phyloP scores from a whole-genome alignment of 257 asterid genomes.

The Paraleonurus japonicus region DNA sequence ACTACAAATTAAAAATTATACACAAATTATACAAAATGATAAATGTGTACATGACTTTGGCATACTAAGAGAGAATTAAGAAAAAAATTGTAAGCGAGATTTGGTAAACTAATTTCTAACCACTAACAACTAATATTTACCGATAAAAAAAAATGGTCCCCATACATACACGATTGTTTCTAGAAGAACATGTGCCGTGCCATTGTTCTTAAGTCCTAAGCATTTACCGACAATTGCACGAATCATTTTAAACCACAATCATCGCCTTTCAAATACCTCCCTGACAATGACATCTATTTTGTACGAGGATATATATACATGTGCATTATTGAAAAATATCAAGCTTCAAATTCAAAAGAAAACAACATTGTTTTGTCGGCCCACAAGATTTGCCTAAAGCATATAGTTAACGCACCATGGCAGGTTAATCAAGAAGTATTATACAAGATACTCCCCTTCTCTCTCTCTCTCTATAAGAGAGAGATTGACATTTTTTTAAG shows the following conservation, averaged over 20 bases:
- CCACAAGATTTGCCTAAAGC: background rate
- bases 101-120: too few species aligned
- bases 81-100: too few species aligned
- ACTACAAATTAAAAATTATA: too few species aligned
- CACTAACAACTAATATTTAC: too few species aligned
- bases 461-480: background rate
- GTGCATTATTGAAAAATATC: too few species aligned
- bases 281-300: background rate
- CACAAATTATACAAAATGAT: too few species aligned
- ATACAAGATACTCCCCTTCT: conserved; percentile 27
- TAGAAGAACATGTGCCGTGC: conserved; percentile 21
- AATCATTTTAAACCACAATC: background rate
- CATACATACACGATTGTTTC: conserved; percentile 17
- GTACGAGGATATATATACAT: background rate
- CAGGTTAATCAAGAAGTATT: conserved; percentile 32
- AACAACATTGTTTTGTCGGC: background rate
- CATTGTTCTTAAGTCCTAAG: background rate
- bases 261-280: background rate
- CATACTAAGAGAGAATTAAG: too few species aligned
- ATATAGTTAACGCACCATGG: conserved; percentile 12
- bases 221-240: background rate
- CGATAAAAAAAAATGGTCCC: too few species aligned
- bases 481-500: too few species aligned
- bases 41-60: too few species aligned
- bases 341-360: background rate